Percentiles rank a stretch among this genome's conserved stretches.
phyloP scores from a whole-genome alignment of 2,329 filamentous ascomycete genomes.

The Beauveria bassiana region DNA sequence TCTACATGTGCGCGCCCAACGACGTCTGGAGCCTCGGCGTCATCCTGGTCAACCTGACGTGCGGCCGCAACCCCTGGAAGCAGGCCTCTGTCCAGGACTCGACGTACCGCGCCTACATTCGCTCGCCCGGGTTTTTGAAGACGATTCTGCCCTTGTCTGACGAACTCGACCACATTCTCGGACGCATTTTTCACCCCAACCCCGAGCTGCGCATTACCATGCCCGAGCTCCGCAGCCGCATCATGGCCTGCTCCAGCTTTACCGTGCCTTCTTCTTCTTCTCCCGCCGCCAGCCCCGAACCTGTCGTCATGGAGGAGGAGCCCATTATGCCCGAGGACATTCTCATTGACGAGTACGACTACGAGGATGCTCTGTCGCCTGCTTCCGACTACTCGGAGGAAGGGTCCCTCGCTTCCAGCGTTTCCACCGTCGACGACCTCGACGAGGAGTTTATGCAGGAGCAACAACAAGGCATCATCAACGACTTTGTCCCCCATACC shows the following conservation, averaged over 20 bases:
- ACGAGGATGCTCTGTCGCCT: conserved; percentile 40
- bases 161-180: conserved; percentile 82
- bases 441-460: conserved; percentile 42
- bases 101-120: conserved; percentile 85
- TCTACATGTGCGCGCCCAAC: conserved; percentile 87
- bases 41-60: conserved; percentile 94
- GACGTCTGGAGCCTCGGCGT: conserved; percentile 98
- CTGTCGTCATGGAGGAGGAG: conserved; percentile 21
- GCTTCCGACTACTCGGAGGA: conserved; percentile 44
- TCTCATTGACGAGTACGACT: conserved; percentile 35
- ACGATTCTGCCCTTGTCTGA: conserved; percentile 86
- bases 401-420: conserved; percentile 48
- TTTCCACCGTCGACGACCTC: conserved; percentile 43
- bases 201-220: conserved; percentile 77
- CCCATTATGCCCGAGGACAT: conserved; percentile 43
- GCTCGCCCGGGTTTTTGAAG: conserved; percentile 79
- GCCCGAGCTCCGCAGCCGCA: conserved; percentile 67
- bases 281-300: conserved; percentile 36
- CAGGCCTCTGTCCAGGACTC: conserved; percentile 88
- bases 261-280: conserved; percentile 37
- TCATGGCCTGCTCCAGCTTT: conserved; percentile 69
- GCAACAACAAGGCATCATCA: conserved; percentile 27
- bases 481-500: conserved; percentile 34
- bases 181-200: conserved; percentile 79
- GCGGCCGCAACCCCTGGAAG: conserved; percentile 98